phyloP scores from a whole-genome alignment of 108 stramenopile genomes.

The Nitzschia palea region DNA sequence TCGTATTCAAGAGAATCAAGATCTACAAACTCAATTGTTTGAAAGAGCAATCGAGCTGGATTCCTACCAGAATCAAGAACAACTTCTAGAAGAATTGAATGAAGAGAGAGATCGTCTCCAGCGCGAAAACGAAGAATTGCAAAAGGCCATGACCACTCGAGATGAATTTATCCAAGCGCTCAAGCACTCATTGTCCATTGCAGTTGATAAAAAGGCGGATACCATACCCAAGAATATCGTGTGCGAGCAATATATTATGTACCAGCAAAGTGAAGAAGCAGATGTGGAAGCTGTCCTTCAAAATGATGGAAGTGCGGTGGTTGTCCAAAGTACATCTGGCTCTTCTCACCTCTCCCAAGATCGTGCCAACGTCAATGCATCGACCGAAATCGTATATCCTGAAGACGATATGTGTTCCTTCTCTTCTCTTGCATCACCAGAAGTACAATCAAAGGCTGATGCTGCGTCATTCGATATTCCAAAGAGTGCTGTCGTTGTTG shows the following conservation, averaged over 20 bases:
- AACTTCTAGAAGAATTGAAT: background rate
- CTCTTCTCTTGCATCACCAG: background rate
- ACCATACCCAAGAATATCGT: no score
- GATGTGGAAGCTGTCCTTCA: background rate
- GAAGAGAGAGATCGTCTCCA: background rate
- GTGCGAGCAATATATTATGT: no score
- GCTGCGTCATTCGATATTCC: no score
- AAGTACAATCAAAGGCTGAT: no score
- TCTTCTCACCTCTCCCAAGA: no score
- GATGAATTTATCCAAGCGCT: no score
- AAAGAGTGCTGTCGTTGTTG: no score
- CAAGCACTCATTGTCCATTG: no score
- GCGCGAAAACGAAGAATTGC: background rate
- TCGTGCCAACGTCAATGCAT: no score
- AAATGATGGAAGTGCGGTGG: background rate
- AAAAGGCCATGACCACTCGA: no score
- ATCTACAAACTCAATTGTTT: slow-evolving; percentile 6
- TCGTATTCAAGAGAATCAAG: background rate
- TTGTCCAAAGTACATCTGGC: background rate
- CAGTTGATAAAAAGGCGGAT: no score
- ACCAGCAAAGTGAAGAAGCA: background rate
- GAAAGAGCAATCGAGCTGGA: slow-evolving; percentile 12
- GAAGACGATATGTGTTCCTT: background rate
- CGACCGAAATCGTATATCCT: no score
- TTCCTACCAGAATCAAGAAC: background rate